Conservation (phyloP, 805 yeast species). For the Metschnikowia gruessii region DNA sequence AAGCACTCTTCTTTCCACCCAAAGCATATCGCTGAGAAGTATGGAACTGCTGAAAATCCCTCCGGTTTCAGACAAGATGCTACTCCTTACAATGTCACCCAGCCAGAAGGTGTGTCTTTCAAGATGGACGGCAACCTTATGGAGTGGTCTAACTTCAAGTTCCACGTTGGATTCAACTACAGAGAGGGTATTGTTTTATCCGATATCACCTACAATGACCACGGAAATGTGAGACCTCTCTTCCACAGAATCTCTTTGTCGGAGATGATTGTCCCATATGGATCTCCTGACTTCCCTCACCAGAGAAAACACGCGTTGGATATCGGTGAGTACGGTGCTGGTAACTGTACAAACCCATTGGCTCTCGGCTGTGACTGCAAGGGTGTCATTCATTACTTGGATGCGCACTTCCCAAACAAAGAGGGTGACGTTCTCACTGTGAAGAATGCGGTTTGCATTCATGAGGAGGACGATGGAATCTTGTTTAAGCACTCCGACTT, state of each 20-base stretch:
- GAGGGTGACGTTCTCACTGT: constrained; percentile 67
- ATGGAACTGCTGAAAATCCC: constrained; percentile 48
- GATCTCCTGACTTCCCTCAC: constrained; percentile 75
- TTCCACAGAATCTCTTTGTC: constrained; percentile 76
- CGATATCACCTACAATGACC: constrained; percentile 72
- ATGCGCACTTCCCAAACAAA: constrained; percentile 70
- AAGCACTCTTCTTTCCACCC: constrained; percentile 72
- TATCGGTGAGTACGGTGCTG: constrained; percentile 87
- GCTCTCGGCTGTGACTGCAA: constrained; percentile 82
- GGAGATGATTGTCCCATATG: constrained; percentile 86
- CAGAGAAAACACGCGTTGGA: constrained; percentile 85
- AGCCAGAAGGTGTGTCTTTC: constrained; percentile 82
- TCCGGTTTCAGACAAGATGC: constrained; percentile 56
- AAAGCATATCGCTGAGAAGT: constrained; percentile 55
- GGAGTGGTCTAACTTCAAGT: constrained; percentile 73
- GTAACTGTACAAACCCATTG: constrained; percentile 78
- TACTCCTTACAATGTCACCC: constrained; percentile 68
- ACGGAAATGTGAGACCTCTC: constrained; percentile 67
- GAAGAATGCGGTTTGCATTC: constrained; percentile 78
- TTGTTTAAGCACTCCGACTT: constrained; percentile 80
- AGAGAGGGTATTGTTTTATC: constrained; percentile 81
- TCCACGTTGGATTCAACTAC: constrained; percentile 82
- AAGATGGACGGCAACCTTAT: constrained; percentile 64
- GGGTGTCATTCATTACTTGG: constrained; percentile 80
- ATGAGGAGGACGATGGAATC: constrained; percentile 82